Evolutionary conservation across 495 filamentous ascomycete species (phyloP).

Genomic region (Aspergillus hancockii): DNA sequence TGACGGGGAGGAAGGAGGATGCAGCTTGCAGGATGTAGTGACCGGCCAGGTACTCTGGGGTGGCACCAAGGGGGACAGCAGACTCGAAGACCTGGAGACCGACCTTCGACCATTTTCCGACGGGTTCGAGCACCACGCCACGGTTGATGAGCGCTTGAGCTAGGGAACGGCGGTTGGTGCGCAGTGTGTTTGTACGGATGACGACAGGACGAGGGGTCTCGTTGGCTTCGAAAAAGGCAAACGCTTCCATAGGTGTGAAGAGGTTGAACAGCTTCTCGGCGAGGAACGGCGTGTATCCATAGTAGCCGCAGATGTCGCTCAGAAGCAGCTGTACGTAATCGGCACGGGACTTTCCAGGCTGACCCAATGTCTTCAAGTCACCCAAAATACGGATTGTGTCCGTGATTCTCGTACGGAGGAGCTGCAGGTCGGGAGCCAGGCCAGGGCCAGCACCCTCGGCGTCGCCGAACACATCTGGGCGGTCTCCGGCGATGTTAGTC

Average conservation of each 20-base stretch:
- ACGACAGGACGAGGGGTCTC: constrained; percentile 87
- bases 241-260: constrained; percentile 90
- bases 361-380: constrained; percentile 76
- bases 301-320: constrained; percentile 92
- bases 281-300: constrained; percentile 81
- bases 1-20: constrained; percentile 94
- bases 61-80: constrained; percentile 92
- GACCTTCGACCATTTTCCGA: constrained; percentile 98
- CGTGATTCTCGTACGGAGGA: constrained; percentile 86
- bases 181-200: constrained; percentile 90
- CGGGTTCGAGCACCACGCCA: constrained; percentile 91
- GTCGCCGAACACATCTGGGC: constrained; percentile 69
- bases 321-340: constrained; percentile 86
- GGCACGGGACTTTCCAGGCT: constrained; percentile 74
- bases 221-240: constrained; percentile 98
- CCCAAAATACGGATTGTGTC: constrained; percentile 90
- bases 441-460: constrained; percentile 52
- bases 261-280: constrained; percentile 87
- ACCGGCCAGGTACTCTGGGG: constrained; percentile 93
- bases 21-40: constrained; percentile 98
- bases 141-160: constrained; percentile 96
- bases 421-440: constrained; percentile 83
- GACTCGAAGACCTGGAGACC: constrained; percentile 95
- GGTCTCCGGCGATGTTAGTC: constrained; percentile 89
- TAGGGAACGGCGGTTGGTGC: constrained; percentile 86